Evolutionary conservation across 2,329 filamentous ascomycete species (phyloP).

Genomic region (Colletotrichum simmondsii): DNA sequence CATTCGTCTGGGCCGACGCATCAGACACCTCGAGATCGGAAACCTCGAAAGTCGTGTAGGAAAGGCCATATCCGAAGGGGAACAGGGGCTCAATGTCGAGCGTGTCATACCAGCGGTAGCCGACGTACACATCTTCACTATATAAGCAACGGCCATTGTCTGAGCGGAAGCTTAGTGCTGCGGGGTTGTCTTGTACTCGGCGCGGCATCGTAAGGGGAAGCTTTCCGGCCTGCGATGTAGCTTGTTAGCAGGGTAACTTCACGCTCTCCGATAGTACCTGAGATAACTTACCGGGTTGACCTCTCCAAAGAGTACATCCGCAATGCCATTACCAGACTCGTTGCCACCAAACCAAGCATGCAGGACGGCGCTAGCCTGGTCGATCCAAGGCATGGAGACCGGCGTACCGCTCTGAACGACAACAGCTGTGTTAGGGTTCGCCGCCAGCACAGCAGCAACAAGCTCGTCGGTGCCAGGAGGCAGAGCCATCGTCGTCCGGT

Average conservation of each 20-base stretch:
- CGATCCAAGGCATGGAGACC: constrained; percentile 58
- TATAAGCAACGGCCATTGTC: constrained; percentile 75
- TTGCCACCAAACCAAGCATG: constrained; percentile 44
- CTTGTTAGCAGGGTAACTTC: background rate
- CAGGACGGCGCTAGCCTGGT: constrained; percentile 51
- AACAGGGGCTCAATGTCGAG: constrained; percentile 62
- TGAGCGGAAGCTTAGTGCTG: constrained; percentile 73
- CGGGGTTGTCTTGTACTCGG: constrained; percentile 73
- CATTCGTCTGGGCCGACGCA: constrained; percentile 49
- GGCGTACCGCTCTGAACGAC: constrained; percentile 71
- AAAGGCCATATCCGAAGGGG: constrained; percentile 75
- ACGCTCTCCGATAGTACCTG: background rate
- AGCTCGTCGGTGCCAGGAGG: constrained; percentile 69
- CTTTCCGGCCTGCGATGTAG: constrained; percentile 70
- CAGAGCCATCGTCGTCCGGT: constrained; percentile 75
- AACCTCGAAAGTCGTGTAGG: constrained; percentile 72
- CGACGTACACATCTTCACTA: constrained; percentile 79
- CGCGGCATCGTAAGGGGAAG: constrained; percentile 77
- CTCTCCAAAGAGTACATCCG: constrained; percentile 41
- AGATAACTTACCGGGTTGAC: constrained; percentile 50
- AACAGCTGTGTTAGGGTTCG: constrained; percentile 67
- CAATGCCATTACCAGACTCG: constrained; percentile 39
- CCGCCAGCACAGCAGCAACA: constrained; percentile 63
- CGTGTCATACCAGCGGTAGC: constrained; percentile 76
- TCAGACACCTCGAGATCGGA: constrained; percentile 55